Base-by-base conservation (phyloP, 371 early-diverging fungal genomes). In the Rhizomucor pusillus region DNA sequence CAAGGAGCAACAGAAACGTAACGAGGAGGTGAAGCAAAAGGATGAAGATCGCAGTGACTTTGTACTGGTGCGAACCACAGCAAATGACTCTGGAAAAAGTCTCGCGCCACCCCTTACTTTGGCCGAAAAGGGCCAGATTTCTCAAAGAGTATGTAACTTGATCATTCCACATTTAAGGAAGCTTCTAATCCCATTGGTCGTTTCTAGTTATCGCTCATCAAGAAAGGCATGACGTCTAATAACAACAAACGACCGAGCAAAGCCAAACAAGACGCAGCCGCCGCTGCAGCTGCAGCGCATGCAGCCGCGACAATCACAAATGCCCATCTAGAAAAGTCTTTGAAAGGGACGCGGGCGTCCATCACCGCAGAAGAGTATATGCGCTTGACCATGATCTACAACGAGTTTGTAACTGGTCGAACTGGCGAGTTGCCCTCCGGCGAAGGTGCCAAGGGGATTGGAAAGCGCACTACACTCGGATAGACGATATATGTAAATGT, bases 351-450 rank as follows among this genome's bases (percentile, higher is more conserved):
- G 1, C 67, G 85, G 37, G 77, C 88, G 16, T 90, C 88, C 12
- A 86, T 83, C 36, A 84, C 85, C 1, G 73, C 69, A 12, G 81
- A 86, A 49, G 88, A 89, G 50, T 71, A 69, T 23, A 16, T 60
- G 34, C 66, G 87, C 47, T 67, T 89, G 24, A 65, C 77, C 24
- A 57, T 66, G 34, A 85, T 89, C 22, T 87, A 87, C 47, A 66
- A 80, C 50, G 87, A 85, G 62, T 87, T 87, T 65, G 70, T 87
- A 37, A 83, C 82, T 6, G 87, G 84, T 19, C 71, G 85, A 39
- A 84, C 81, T 5, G 87, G 87, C 25, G 85, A 85, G 57, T 67
- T 87, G 69, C 79, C 82, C 12, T 79, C 74, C 24, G 87, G 87
- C 1, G 82, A 81, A 57, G 81, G 81, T n/a, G 81, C 76, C 37